Conservation (phyloP, 352 stramenopile genomes). For the Phytophthora fragariaefolia region DNA sequence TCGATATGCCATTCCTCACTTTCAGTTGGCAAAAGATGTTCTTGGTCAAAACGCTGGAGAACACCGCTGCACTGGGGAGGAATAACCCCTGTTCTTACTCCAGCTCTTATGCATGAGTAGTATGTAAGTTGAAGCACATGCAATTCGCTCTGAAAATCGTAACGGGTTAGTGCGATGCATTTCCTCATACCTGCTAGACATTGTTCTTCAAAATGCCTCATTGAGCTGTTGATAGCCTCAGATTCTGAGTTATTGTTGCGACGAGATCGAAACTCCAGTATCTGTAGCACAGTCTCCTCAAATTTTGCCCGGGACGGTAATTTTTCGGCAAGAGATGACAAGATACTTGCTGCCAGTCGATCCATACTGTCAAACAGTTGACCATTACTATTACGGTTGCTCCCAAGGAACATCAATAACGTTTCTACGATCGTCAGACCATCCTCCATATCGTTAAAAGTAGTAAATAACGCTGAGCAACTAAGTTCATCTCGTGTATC, state of each 20-base stretch:
- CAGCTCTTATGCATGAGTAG: slow-evolving; percentile 41
- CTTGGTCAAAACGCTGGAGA: slow-evolving; percentile 44
- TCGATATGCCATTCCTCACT: slow-evolving; percentile 19
- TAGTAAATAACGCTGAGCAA: slow-evolving; percentile 2
- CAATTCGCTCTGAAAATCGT: slow-evolving; percentile 52
- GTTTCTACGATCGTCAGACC: slow-evolving; percentile 21
- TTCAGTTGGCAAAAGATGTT: slow-evolving; percentile 34
- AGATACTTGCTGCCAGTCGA: slow-evolving; percentile 18
- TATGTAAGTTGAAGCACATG: slow-evolving; percentile 47
- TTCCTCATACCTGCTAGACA: slow-evolving; percentile 23
- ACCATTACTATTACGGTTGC: not conserved
- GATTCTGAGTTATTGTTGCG: not conserved
- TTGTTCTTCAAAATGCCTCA: slow-evolving; percentile 19
- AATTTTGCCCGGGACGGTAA: slow-evolving; percentile 11
- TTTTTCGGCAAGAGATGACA: slow-evolving; percentile 28
- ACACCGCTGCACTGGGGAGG: slow-evolving; percentile 44
- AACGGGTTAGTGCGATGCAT: slow-evolving; percentile 49
- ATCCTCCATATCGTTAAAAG: not conserved
- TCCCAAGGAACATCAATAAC: slow-evolving; percentile 27
- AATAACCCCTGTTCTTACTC: slow-evolving; percentile 51
- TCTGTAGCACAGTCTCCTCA: slow-evolving; percentile 13
- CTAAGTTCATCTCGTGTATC: slow-evolving; percentile 3
- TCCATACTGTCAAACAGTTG: slow-evolving; percentile 21
- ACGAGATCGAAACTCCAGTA: slow-evolving; percentile 7
- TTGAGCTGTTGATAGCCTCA: not conserved